Evolutionary conservation across 495 filamentous ascomycete genomes (phyloP), one percentile per base, ranked within the genome.

Genomic region (Aspergillus indologenus): DNA sequence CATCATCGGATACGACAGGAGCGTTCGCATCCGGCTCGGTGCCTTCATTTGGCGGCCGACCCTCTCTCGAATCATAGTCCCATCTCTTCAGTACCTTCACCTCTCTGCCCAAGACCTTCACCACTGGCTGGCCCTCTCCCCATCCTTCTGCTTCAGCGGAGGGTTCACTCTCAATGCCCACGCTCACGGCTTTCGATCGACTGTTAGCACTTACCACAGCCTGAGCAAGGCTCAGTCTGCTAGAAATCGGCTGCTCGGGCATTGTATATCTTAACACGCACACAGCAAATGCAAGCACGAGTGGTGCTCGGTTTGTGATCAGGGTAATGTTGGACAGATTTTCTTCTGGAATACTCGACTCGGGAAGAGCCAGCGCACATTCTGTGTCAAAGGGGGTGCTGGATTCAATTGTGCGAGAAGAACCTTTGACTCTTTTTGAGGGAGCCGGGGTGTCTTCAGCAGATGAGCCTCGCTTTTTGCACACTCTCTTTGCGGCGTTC

Each of bases 191-290:
- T 66, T 91, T 91, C 15, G 82, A 84, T 58, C 86, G 79, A 57
- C 85, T 89, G 62, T 91, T 92, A 40, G 83, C 83, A 65, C 89
- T 91, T 21, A 92, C 87, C 8, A 92, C 83, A 1, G 88, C 90
- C 66, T 93, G 90, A 0, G 82, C 89, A 21, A 95, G 73, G 67
- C 90, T 92, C 21, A 94, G 71, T 45, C 89, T 79, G 62, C 89
- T 90, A 5, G 88, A 91, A n/a, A 87, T 76, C 4, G 90, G 90
- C 67, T 95, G 90, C 59, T 87, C 85, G 0, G 90, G 88, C 86
- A 90, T 92, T 0, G 90, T 92, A 64, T 87, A 84, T 53, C 86
- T 87, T 47, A 92, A 64, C 52, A 92, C 68, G 58, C 81, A 81
- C 17, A 91, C 81, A 1, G 88, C 88, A 71, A 93, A 94, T 7